These are phyloP conservation scores for Hanseniaspora mollemarum DNA, from an alignment of 805 yeast species.

Conservation along the genomic window DNA sequence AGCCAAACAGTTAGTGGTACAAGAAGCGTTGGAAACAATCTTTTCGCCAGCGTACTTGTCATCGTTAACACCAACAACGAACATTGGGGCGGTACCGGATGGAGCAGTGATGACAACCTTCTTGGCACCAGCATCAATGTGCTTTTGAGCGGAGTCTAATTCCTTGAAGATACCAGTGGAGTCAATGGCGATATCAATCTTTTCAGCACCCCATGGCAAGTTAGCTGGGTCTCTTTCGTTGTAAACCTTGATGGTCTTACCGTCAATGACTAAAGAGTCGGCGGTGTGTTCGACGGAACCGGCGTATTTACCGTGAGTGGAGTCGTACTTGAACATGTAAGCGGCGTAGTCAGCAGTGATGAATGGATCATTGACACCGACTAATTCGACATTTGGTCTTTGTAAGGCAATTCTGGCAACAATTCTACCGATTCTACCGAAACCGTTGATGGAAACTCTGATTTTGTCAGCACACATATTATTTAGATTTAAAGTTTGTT, in stretches of 20 bases:
- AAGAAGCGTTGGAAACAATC: constrained; percentile 59
- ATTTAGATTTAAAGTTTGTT: background rate
- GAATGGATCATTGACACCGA: constrained; percentile 61
- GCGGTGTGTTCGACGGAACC: constrained; percentile 50
- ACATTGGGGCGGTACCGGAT: constrained; percentile 62
- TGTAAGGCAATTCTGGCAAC: constrained; percentile 50
- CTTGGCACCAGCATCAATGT: constrained; percentile 63
- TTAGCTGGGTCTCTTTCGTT: constrained; percentile 57
- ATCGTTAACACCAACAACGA: constrained; percentile 60
- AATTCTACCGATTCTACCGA: constrained; percentile 63
- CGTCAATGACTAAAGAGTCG: constrained; percentile 43
- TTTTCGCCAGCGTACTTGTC: constrained; percentile 46
- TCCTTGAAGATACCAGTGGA: constrained; percentile 65
- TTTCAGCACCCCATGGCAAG: constrained; percentile 56
- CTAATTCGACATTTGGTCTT: constrained; percentile 45
- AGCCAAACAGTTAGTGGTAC: constrained; percentile 66
- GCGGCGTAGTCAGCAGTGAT: constrained; percentile 59
- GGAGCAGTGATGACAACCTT: constrained; percentile 65
- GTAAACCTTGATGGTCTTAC: constrained; percentile 40
- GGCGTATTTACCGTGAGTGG: constrained; percentile 53
- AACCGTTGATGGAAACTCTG: constrained; percentile 55
- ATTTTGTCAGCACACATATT: constrained; percentile 17
- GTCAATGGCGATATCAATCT: constrained; percentile 55
- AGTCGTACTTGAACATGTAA: constrained; percentile 65
- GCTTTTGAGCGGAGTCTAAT: constrained; percentile 54